Base-by-base conservation (phyloP, 2,329 filamentous ascomycete species). In the Trematosphaeria pertusa region DNA sequence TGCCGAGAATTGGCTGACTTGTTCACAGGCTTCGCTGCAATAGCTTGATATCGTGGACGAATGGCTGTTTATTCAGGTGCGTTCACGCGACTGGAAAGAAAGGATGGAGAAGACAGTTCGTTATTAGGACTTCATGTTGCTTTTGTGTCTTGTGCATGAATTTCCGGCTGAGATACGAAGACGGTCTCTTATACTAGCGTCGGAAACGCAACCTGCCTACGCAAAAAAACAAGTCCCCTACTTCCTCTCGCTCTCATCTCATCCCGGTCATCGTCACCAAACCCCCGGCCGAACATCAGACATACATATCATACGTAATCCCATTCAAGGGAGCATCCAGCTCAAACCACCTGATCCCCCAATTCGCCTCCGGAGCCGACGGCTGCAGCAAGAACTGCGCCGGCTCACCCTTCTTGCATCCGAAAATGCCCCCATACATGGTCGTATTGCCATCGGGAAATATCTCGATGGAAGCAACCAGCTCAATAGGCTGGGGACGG, bases 301-400 rank as follows among this genome's bases (percentile, higher is more conserved):
- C 35, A 37, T 57, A 52, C 61, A 69, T 62, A 33, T 67, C 67
- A 43, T 66, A 62, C 21, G 59, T 59, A 35, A 70, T 52, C 2
- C 68, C 68, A 56, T 71, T 60, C 10, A 43, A 18, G 7, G 52
- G 54, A 39, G 67, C 58, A 19, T 61, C 54, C 44, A 68, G 28
- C 48, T 71, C 68, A 52, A 57, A 70, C 66, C 67, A 70, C 9
- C 43, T 58, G 3, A 64, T 39, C 12, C 52, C 56, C 21, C 64
- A 53, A n/a, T 52, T 41, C 20, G 48, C 47, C 3, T 30, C 37
- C 12, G 53, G 42, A 12, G 48, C 46, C 33, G 38, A 54, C 0
- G 65, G 65, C 30, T 61, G 51, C 43, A 68, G 26, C 35, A 70
- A 37, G 31, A 64, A 71, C 37, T 68, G 58, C n/a, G 56, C 58